Conservation (phyloP, 352 stramenopile species). For the Phytophthora palmivora region DNA sequence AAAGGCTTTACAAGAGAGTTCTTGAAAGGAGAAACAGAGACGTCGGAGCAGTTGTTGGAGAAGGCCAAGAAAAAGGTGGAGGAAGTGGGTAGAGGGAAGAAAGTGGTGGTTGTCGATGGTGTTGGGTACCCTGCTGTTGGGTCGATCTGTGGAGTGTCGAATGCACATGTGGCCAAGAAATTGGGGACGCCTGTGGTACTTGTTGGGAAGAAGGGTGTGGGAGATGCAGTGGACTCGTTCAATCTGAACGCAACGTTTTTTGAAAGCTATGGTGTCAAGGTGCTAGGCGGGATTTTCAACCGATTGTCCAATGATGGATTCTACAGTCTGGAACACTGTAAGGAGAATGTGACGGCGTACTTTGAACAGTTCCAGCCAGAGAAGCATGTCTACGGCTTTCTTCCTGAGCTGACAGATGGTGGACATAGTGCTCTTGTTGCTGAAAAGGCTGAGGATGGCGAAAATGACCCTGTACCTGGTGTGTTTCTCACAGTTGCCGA, state of each 20-base stretch:
- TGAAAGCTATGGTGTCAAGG: slow-evolving; percentile 84
- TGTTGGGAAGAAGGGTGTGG: slow-evolving; percentile 96
- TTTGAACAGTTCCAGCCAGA: slow-evolving; percentile 86
- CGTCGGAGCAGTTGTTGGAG: slow-evolving; percentile 81
- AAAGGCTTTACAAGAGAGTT: slow-evolving; percentile 97
- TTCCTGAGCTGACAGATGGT: slow-evolving; percentile 68
- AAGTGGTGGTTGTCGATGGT: slow-evolving; percentile 96
- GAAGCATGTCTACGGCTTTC: slow-evolving; percentile 84
- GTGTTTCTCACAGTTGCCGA: slow-evolving; percentile 42
- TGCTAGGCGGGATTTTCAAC: slow-evolving; percentile 98
- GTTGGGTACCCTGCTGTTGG: slow-evolving; percentile 96
- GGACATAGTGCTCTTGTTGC: slow-evolving; percentile 27
- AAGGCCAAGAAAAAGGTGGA: slow-evolving; percentile 90
- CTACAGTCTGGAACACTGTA: slow-evolving; percentile 95
- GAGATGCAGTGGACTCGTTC: slow-evolving; percentile 97
- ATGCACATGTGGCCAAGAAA: slow-evolving; percentile 68
- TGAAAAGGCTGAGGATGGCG: slow-evolving; percentile 21
- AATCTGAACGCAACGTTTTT: slow-evolving; percentile 98
- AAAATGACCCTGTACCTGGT: slow-evolving; percentile 19
- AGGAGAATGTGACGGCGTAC: slow-evolving; percentile 90
- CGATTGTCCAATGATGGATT: slow-evolving; percentile 91
- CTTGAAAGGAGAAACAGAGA: slow-evolving; percentile 91
- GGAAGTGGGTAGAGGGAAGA: slow-evolving; percentile 86
- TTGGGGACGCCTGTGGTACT: slow-evolving; percentile 91
- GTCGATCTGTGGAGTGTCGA: slow-evolving; percentile 84